Base-by-base conservation (phyloP, 2,329 filamentous ascomycete species). In the Colletotrichum sp. region DNA sequence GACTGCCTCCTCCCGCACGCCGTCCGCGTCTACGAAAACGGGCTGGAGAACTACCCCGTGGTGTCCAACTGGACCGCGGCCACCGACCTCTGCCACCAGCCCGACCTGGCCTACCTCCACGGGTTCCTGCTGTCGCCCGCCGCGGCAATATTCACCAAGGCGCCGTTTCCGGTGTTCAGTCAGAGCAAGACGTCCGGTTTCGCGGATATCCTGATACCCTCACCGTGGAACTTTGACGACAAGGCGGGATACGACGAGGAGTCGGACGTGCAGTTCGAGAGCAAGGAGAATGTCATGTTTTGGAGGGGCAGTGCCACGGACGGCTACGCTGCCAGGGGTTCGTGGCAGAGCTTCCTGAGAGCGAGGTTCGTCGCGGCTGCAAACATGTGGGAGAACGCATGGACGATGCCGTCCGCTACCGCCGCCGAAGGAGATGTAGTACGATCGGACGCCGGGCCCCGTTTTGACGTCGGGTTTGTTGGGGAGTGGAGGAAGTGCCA, bases 321-420 rank as follows among this genome's bases (percentile, higher is more conserved):
- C 27, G 89, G 89, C 1, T 85, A 85, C 61, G 85, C 88, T n/a
- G 78, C 86, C 80, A 59, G 84, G 84, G 76, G 89, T 6, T 89
- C 87, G 36, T 93, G 91, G 91, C 87, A 86, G 22, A 87, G 87
- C 1, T 92, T 92, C 77, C 87, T 92, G 39, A 87, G 91, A 8
- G 91, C 92, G 71, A 88, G 92, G 12, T 90, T 93, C 76, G 86
- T 93, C 9, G 83, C 87, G 59, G 87, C 91, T 84, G 82, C 90
- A 28, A 90, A 68, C 13, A 75, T 32, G 60, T 74, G 30, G 57
- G 22, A 27, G 59, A 52, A 5, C 44, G 0, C n/a, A 13, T 52
- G n/a, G 44, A 5, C 9, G 44, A 52, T 52, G n/a, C 0, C n/a
- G n/a, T 52, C 44, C n/a, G n/a, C n/a, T 22, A 78, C 68, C 9